Base-by-base conservation (phyloP, 129 eudicot genomes). In the Cynara cardunculus region DNA sequence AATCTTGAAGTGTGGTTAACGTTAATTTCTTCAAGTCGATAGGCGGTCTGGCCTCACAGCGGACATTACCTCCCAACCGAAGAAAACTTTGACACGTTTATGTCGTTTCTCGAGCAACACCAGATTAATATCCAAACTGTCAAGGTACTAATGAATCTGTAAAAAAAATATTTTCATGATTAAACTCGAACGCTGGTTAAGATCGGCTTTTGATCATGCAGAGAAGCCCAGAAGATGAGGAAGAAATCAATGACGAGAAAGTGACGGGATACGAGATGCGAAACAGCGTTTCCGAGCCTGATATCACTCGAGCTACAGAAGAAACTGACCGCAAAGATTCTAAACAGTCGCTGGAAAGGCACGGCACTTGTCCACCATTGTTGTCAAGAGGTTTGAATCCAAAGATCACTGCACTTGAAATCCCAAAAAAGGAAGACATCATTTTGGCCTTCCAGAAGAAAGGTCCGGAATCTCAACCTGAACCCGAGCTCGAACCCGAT, bases 1-100 rank as follows among this genome's bases (percentile, higher is more conserved):
- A 39, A 53, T 81, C 77, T 71, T 70, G 49, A 69, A 28, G 18
- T 72, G 81, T 4, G 78, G 35, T 56, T 53, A 59, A 69, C 67
- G 16, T 25, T 71, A 35, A 75, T 53, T 65, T 65, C 77, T 65
- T 79, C 2, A 26, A 59, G 76, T 73, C 13, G 72, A 73, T 79
- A 93, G 98, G 91, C 97, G 19, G 97, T 91, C 30, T 93, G 98
- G 98, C 98, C 98, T 79, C 94, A 93, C 75, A 93, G 98, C 74
- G 98, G 98, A 31, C 98, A 93, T 78, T 93, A 93, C 77, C 98
- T 86, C 76, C 98, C 98, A 64, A 93, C 98, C 19, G 89, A 82
- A 84, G 98, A 93, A 80, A 93, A 93, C 86, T 91, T 93, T 24
- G 84, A 93, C 66, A 88, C 89, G 35, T 88, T 93, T 79, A 86